phyloP scores from a whole-genome alignment of 106 monocot genomes.

The Xerophyta viscosa region DNA sequence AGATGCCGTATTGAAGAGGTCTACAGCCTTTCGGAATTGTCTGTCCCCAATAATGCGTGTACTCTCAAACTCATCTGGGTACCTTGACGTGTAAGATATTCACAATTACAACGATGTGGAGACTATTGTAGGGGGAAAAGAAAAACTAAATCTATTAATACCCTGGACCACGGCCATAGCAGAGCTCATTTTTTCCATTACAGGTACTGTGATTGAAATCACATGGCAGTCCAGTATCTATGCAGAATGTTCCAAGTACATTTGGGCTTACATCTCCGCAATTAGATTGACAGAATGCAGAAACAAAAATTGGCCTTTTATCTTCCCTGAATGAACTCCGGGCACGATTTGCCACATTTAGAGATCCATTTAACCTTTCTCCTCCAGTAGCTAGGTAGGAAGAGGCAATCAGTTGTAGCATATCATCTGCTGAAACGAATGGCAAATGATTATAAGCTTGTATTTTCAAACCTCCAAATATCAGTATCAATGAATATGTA shows the following conservation, averaged over 20 bases:
- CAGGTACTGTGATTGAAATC: conserved; percentile 28
- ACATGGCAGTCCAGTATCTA: conserved; percentile 22
- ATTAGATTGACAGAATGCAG: conserved; percentile 31
- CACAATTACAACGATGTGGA: too few relatives aligned
- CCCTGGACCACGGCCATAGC: conserved; percentile 26
- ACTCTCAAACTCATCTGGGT: conserved; percentile 31
- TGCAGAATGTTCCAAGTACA: conserved; percentile 23
- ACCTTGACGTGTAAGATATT: too few relatives aligned
- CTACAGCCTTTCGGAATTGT: conserved; percentile 20
- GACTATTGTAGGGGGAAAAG: too few relatives aligned
- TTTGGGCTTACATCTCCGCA: conserved; percentile 26
- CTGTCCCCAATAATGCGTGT: conserved; percentile 30
- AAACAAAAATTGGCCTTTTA: conserved; percentile 11
- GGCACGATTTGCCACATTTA: background rate
- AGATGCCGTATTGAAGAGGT: conserved; percentile 14
- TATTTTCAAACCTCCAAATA: too few relatives aligned
- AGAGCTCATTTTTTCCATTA: conserved; percentile 17
- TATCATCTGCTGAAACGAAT: conserved; percentile 6
- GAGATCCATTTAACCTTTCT: background rate
- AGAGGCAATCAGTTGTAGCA: conserved; percentile 1
- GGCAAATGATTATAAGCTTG: background rate
- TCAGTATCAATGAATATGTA: too few relatives aligned
- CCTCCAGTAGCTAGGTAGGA: conserved; percentile 11
- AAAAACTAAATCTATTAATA: background rate
- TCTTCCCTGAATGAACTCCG: conserved; percentile 8